phyloP scores from a whole-genome alignment of 306 rosid genomes.

The Boehmeria nivea region DNA sequence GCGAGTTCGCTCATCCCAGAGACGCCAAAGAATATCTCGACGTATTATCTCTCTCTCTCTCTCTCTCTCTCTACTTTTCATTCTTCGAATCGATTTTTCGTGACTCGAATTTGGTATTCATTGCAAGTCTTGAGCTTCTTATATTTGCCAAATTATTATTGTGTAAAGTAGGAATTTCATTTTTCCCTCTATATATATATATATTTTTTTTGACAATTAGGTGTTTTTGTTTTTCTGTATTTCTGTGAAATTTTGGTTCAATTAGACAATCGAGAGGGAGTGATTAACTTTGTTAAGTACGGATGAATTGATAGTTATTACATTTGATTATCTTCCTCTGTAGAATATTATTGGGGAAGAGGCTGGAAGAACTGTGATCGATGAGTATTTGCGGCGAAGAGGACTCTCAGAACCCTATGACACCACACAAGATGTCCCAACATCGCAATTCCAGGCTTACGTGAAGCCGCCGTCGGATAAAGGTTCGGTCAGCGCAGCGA shows the following conservation, averaged over 20 bases:
- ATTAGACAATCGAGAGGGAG: background rate
- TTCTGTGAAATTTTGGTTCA: background rate
- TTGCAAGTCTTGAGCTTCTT: no score
- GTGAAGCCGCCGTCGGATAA: conserved; percentile 72
- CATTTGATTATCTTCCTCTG: conserved; percentile 10
- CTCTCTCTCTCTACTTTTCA: background rate
- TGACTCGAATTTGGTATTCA: background rate
- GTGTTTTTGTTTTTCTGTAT: background rate
- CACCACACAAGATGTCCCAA: conserved; percentile 30
- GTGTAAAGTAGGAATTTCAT: no score
- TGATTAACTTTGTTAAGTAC: no score
- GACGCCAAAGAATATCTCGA: conserved; percentile 96
- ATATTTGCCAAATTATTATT: no score
- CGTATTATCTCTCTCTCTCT: conserved; percentile 31
- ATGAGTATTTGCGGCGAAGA: conserved; percentile 61
- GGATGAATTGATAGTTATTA: background rate
- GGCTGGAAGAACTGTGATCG: conserved; percentile 68
- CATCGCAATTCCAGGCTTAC: conserved; percentile 66
- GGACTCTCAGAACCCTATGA: conserved; percentile 44
- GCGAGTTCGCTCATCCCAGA: conserved; percentile 72
- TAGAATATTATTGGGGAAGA: conserved; percentile 91
- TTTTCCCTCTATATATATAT: no score
- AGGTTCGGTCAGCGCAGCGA: conserved; percentile 40
- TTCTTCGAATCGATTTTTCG: background rate
- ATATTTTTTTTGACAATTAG: no score